phyloP scores from a whole-genome alignment of 768 basidiomycete species.

The Tulasnella sp. region DNA sequence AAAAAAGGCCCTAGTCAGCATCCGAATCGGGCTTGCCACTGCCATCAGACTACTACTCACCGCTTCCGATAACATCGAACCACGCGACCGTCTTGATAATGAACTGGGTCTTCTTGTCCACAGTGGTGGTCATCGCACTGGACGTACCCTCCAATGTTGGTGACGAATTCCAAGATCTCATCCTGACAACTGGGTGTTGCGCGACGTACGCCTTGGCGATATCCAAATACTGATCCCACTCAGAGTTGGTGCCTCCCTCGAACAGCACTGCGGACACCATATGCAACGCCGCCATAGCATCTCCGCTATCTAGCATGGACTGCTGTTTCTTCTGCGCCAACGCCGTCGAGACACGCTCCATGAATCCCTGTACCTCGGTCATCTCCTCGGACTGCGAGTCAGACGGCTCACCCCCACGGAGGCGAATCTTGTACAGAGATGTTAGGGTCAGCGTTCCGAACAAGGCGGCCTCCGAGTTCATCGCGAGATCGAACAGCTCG shows the following conservation, averaged over 20 bases:
- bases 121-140: not conserved
- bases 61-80: constrained; percentile 77
- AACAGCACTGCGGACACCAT: constrained; percentile 72
- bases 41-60: constrained; percentile 38
- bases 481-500: constrained; percentile 9
- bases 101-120: constrained; percentile 39
- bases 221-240: constrained; percentile 59
- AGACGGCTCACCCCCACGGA: not conserved
- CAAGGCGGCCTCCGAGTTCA: constrained; percentile 4
- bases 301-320: constrained; percentile 39
- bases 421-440: constrained; percentile 10
- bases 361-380: not conserved
- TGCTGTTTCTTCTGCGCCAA: not conserved
- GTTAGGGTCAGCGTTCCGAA: constrained; percentile 16
- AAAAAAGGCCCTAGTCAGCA: not conserved
- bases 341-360: not conserved
- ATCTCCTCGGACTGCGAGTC: not conserved
- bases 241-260: constrained; percentile 56
- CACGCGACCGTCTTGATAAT: constrained; percentile 78
- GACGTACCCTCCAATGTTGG: not conserved
- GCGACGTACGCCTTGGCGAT: constrained; percentile 53
- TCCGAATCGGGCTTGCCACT: not conserved
- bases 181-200: constrained; percentile 38
- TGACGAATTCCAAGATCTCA: constrained; percentile 34
- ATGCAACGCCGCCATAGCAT: constrained; percentile 71